Evolutionary conservation across 768 basidiomycete genomes (phyloP).

Genomic region (Pholiota conissans): DNA sequence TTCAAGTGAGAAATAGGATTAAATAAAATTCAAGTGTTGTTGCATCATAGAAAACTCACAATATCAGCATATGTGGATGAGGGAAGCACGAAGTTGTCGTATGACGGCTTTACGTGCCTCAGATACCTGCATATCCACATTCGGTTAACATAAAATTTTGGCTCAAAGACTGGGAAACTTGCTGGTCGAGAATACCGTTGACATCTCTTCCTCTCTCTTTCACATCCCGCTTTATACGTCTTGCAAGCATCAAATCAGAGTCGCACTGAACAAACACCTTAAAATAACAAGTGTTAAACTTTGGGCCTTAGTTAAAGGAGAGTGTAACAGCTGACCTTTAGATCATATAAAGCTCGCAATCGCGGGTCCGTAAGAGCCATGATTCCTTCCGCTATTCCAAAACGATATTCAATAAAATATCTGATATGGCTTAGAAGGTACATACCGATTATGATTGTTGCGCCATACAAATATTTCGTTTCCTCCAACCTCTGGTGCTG

Average conservation of each 20-base stretch:
- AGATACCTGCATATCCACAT: conserved; percentile 60
- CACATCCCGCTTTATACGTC: conserved; percentile 85
- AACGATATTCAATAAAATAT: background rate
- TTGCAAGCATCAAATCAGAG: conserved; percentile 95
- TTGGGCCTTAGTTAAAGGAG: background rate
- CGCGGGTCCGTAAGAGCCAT: conserved; percentile 82
- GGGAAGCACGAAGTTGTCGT: conserved; percentile 91
- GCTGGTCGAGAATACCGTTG: conserved; percentile 89
- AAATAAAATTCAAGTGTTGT: background rate
- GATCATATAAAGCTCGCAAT: conserved; percentile 82
- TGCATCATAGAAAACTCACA: conserved; percentile 38
- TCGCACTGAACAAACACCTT: conserved; percentile 92
- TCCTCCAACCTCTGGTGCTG: conserved; percentile 82
- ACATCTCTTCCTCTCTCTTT: conserved; percentile 86
- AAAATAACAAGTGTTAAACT: background rate
- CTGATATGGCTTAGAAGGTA: too few species aligned
- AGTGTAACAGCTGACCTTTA: conserved; percentile 57
- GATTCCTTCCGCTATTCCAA: conserved; percentile 77
- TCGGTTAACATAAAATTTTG: background rate
- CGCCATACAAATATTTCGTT: conserved; percentile 89
- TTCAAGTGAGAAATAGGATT: background rate
- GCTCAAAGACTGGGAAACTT: conserved; percentile 18
- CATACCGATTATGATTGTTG: conserved; percentile 84
- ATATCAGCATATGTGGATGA: conserved; percentile 89
- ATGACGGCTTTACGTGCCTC: conserved; percentile 92